Conservation (phyloP, 2,329 filamentous ascomycete genomes). For the Aureobasidium vineae region DNA sequence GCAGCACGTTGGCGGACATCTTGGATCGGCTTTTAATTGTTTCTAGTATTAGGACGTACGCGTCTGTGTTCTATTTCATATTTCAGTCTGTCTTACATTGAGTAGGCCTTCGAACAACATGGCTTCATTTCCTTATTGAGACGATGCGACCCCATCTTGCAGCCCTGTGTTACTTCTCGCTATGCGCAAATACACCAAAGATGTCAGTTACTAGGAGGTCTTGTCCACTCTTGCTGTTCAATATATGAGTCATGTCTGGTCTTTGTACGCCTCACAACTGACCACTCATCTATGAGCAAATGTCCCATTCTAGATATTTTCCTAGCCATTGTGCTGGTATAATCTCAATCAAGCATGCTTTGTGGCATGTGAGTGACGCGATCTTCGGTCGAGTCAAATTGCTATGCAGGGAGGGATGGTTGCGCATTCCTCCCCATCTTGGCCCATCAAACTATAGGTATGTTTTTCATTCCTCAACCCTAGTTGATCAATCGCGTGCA, state of each 20-base stretch:
- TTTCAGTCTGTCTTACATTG: not conserved
- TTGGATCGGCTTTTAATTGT: slow-evolving; percentile 21
- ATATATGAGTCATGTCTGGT: not conserved
- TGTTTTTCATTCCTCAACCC: slow-evolving; percentile 27
- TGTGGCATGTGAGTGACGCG: slow-evolving; percentile 17
- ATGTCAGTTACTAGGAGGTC: not conserved
- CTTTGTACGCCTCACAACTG: not conserved
- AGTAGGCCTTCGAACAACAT: not conserved
- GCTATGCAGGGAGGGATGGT: slow-evolving; percentile 8
- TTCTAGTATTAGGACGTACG: slow-evolving; percentile 16
- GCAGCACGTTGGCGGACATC: not conserved
- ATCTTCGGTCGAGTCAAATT: not conserved
- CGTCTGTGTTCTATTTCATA: slow-evolving; percentile 1
- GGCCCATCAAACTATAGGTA: slow-evolving; percentile 16
- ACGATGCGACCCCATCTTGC: not conserved
- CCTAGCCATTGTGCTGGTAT: not conserved
- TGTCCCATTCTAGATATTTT: not conserved
- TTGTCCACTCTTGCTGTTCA: not conserved
- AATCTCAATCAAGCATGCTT: not conserved
- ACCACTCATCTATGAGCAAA: not conserved
- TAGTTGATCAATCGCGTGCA: not conserved
- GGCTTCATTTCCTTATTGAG: not conserved
- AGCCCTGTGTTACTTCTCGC: not conserved
- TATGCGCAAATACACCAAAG: not conserved
- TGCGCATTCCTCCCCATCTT: slow-evolving; percentile 18